Percentiles rank a stretch among this genome's conserved stretches.
phyloP scores from a whole-genome alignment of 768 basidiomycete species.

The Polyporus arcularius region DNA sequence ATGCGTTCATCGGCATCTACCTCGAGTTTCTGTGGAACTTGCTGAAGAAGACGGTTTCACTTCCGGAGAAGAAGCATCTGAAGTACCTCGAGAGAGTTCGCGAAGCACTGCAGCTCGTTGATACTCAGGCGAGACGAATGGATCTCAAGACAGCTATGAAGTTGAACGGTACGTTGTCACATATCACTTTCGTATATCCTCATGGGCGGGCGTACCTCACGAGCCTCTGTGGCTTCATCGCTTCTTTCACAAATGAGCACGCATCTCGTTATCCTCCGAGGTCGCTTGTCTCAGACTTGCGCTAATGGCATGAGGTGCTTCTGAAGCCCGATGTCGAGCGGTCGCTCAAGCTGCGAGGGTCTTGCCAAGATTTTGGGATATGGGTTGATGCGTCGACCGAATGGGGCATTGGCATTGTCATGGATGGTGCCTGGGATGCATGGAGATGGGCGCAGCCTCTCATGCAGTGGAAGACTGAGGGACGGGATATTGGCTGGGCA shows the following conservation, averaged over 20 bases:
- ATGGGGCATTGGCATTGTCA: not conserved
- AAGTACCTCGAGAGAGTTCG: slow-evolving; percentile 25
- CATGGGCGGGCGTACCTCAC: slow-evolving; percentile 31
- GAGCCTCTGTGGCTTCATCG: slow-evolving; percentile 27
- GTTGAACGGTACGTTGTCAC: slow-evolving; percentile 35
- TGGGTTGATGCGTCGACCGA: not conserved
- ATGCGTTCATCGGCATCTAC: slow-evolving; percentile 23
- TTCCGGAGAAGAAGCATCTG: slow-evolving; percentile 32
- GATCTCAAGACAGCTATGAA: slow-evolving; percentile 17
- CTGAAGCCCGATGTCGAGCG: not conserved
- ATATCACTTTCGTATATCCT: slow-evolving; percentile 34
- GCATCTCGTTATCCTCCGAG: slow-evolving; percentile 19
- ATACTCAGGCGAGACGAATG: not conserved
- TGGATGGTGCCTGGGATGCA: not conserved
- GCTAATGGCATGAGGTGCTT: slow-evolving; percentile 34
- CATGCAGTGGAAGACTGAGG: not conserved
- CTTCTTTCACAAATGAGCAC: slow-evolving; percentile 25
- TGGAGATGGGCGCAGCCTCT: not conserved
- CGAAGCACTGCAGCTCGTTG: slow-evolving; percentile 14
- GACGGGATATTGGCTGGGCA: slow-evolving; percentile 1
- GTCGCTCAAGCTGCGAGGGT: not conserved
- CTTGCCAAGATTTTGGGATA: not conserved
- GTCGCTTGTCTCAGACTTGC: slow-evolving; percentile 29
- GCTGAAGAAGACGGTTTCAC: slow-evolving; percentile 22
- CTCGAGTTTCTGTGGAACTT: slow-evolving; percentile 37